Conservation (phyloP, 1,139 yeast species). For the Pichia sp. region DNA sequence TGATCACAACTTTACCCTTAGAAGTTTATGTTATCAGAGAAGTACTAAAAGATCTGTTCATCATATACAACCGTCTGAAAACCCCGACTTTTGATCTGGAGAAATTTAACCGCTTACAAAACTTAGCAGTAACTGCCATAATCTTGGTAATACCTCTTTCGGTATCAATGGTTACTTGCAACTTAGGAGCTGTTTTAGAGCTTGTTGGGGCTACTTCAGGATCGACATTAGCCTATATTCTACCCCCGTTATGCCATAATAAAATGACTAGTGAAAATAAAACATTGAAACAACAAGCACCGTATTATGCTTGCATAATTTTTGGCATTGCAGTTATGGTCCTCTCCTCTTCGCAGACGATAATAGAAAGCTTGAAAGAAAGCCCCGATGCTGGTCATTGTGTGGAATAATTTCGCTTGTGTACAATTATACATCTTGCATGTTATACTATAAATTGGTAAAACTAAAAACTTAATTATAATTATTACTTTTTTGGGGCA, state of each 20-base stretch:
- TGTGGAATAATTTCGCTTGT: conserved; percentile 7
- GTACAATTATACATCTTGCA: background rate
- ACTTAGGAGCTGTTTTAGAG: conserved; percentile 83
- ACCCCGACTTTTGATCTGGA: conserved; percentile 27
- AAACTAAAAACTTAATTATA: background rate
- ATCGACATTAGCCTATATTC: conserved; percentile 83
- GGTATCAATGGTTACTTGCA: conserved; percentile 76
- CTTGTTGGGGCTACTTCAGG: conserved; percentile 92
- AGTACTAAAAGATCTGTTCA: conserved; percentile 63
- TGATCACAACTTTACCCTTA: conserved; percentile 89
- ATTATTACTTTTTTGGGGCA: too few relatives aligned
- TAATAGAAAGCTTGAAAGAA: conserved; percentile 47
- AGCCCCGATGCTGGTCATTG: conserved; percentile 41
- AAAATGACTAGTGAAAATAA: conserved; percentile 54
- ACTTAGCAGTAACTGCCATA: conserved; percentile 61
- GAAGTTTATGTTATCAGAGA: conserved; percentile 89
- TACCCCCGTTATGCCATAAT: conserved; percentile 82
- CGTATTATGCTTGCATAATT: conserved; percentile 55
- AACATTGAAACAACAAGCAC: conserved; percentile 41
- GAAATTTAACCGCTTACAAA: conserved; percentile 46
- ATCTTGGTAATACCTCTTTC: conserved; percentile 69
- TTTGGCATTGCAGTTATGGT: conserved; percentile 80
- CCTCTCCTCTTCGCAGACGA: conserved; percentile 71
- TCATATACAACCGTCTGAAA: conserved; percentile 20
- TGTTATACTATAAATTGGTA: conserved; percentile 4